Evolutionary conservation across 2,329 filamentous ascomycete species (phyloP).

Genomic region (Cordyceps cicadae): DNA sequence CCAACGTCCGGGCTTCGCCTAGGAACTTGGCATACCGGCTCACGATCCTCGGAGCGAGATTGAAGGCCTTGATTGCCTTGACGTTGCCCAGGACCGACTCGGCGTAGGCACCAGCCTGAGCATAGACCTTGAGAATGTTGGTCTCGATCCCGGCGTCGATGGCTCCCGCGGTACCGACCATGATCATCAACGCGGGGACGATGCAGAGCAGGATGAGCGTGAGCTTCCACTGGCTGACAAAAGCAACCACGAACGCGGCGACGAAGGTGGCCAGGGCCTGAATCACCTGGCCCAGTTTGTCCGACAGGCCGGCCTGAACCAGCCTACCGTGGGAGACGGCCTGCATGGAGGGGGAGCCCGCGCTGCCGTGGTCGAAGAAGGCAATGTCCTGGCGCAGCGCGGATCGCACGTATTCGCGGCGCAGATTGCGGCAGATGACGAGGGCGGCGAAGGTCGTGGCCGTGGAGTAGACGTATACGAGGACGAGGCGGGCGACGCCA

Average conservation of each 20-base stretch:
- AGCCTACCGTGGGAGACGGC: conserved; percentile 37
- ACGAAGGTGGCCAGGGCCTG: conserved; percentile 31
- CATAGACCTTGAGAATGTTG: conserved; percentile 26
- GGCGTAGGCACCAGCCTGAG: conserved; percentile 27
- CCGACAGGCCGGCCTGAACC: conserved; percentile 32
- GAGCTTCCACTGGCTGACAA: conserved; percentile 35
- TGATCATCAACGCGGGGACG: conserved; percentile 24
- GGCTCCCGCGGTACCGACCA: conserved; percentile 19
- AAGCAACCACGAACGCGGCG: conserved; percentile 31
- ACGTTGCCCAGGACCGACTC: conserved; percentile 24
- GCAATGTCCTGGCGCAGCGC: conserved; percentile 43
- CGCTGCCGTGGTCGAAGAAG: conserved; percentile 35
- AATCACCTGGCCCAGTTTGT: conserved; percentile 32
- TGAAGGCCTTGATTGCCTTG: neutral
- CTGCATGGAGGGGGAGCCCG: conserved; percentile 32
- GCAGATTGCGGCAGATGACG: conserved; percentile 39
- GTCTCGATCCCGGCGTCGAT: conserved; percentile 25
- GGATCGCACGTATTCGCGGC: conserved; percentile 41
- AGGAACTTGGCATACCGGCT: conserved; percentile 32
- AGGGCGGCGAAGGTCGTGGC: conserved; percentile 42
- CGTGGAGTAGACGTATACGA: conserved; percentile 39
- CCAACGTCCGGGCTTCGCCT: conserved; percentile 26
- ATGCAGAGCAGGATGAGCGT: conserved; percentile 30
- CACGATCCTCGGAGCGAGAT: conserved; percentile 31
- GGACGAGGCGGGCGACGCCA: conserved; percentile 43